Evolutionary conservation across 2,329 filamentous ascomycete genomes (phyloP), one percentile per base, ranked within the genome.

Genomic region (Aspergillus felis): DNA sequence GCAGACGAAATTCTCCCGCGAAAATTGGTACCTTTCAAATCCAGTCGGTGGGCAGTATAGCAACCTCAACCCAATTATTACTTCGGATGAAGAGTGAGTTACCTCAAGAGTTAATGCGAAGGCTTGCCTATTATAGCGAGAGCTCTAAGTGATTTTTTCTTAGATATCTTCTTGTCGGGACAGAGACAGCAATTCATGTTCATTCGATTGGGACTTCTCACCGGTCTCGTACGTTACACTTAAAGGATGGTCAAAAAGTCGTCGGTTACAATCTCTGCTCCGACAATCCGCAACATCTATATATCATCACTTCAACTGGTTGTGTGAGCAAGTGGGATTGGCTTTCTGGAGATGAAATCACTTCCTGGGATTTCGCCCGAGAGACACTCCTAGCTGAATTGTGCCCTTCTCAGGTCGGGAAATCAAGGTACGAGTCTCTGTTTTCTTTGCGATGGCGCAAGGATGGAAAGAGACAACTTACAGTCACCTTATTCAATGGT

Each of bases 121-220:
- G 44, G 24, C 12, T 41, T 44, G 35, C 10, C 27, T 35, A 14
- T 28, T 48, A 22, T 24, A 46, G 17, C 22, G 46, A 6, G 51
- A 10, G 27, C 32, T 22, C 42, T 47, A 61, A 60, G 59, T 48
- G 60, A 44, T 53, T 22, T 22, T 5, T 24, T 27, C 9, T 24
- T 41, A 91, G 90, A 69, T 83, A 88, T 74, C 72, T 97, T 42
- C 86, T 97, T 57, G 73, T 96, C 56, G 84, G 88, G 32, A 90
- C 91, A 67, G 84, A 87, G 59, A 87, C 84, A 28, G 87, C 88
- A 9, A 80, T 97, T 54, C 89, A 92, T 71, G 82, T 96, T 27
- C 96, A 94, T 74, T 89, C 90, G 1, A 85, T 90, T 29, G 80
- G 84, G 62, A 92, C 91, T 55, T 97, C 94, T 1, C 83, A 95